Base-by-base conservation (phyloP, 805 yeast genomes). In the Blastobotrys chiropterorum region DNA sequence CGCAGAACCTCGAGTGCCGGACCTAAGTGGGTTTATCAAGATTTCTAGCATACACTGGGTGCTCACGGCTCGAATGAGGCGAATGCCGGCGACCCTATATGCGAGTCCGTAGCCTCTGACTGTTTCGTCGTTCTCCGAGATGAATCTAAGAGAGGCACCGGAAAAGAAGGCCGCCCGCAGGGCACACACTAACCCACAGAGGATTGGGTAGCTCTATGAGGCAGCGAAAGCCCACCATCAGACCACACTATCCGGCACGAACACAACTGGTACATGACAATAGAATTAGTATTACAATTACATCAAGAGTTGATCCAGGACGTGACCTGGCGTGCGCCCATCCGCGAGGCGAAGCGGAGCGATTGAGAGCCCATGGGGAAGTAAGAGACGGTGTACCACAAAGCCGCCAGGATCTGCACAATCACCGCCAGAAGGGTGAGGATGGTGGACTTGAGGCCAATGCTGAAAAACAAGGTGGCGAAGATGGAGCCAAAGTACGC, bases 361-460 rank as follows among this genome's bases (percentile, higher is more conserved):
- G 95, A 85, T 55, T 86, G 85, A 1, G 92, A 86, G 11, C 99
- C 99, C 71, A 90, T 86, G 13, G 99, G 99, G 77, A 94, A 92
- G 68, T 94, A 94, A 62, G 96, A 86, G 42, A 92, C 75, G 0
- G 94, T 83, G 67, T 94, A 94, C 74, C 90, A 90, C 3, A 89
- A 62, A n/a, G 94, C 90, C 1, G 97, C 92, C 51, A 94, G 68
- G 6, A 90, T 72, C 67, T 94, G 97, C 8, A 86, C 67, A 1
- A 85, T 67, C 43, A 94, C 85, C 31, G 89, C 81, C 11, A 89
- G 63, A 8, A 94, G 69, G 0, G 98, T 89, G 48, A 90, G 70
- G 4, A 94, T 62, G 0, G 96, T 82, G 50, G 86, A 81, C 60
- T 82, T 85, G 59, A 83, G 64, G 26, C 84, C 72, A 3, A 88